Evolutionary conservation across 805 yeast genomes (phyloP).

Genomic region (Kodamaea sagamina): DNA sequence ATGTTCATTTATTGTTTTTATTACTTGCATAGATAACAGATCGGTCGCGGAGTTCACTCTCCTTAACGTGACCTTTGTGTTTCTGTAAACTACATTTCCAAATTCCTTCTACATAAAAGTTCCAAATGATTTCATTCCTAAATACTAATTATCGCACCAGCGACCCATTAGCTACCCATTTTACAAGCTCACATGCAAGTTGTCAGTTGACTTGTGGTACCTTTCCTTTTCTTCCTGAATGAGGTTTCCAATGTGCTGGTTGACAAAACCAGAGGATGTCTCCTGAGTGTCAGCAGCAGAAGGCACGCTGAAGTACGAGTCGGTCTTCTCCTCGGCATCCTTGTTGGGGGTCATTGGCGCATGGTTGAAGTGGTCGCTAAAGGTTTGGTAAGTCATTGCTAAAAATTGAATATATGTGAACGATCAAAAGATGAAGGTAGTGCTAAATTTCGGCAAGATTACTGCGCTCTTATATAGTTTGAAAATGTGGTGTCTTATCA

Average conservation of each 20-base stretch:
- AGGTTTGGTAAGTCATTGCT: slow-evolving; percentile 17
- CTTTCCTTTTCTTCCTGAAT: slow-evolving; percentile 22
- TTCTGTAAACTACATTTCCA: too few relatives aligned
- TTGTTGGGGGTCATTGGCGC: slow-evolving; percentile 18
- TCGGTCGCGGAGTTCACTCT: too few relatives aligned
- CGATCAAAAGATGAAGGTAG: not conserved
- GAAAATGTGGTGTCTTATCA: slow-evolving; percentile 7
- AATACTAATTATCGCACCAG: too few relatives aligned
- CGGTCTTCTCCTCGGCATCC: slow-evolving; percentile 11
- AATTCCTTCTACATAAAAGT: too few relatives aligned
- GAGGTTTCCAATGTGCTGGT: slow-evolving; percentile 17
- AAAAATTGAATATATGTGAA: slow-evolving; percentile 1
- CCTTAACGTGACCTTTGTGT: too few relatives aligned
- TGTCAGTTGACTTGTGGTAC: slow-evolving; percentile 29
- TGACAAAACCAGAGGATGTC: slow-evolving; percentile 8
- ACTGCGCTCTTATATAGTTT: slow-evolving; percentile 5
- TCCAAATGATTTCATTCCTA: too few relatives aligned
- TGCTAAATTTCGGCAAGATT: not conserved
- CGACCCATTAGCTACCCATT: too few relatives aligned
- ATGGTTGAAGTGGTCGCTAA: slow-evolving; percentile 17
- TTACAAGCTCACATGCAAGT: slow-evolving; percentile 23
- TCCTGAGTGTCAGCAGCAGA: slow-evolving; percentile 13
- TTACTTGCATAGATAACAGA: too few relatives aligned
- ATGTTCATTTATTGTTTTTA: too few relatives aligned
- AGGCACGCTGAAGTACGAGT: slow-evolving; percentile 13